Evolutionary conservation across 495 filamentous ascomycete genomes (phyloP), one percentile per base, ranked within the genome.

Genomic region (Hypoxylon lienhwacheense): DNA sequence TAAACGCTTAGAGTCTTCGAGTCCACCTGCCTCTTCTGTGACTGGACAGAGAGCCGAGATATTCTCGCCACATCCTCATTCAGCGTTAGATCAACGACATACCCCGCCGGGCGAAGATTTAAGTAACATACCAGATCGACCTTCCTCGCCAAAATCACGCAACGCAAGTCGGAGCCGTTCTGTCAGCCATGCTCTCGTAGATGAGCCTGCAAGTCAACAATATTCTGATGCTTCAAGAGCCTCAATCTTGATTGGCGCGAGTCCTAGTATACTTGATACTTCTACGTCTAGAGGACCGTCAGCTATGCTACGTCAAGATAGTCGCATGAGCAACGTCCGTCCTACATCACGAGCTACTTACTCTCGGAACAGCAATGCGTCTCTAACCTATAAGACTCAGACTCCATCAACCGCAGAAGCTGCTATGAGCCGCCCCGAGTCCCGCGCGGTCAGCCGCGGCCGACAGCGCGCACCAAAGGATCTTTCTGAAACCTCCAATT

Each of bases 371-470:
- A 46, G 34, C 7, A 46, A 15, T 19, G 15, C 11, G 2, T 37
- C 34, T 26, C 2, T 15, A 3, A 20, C 28, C 15, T 46, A 46
- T 14, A 34, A 21, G 26, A 11, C 43, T 16, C 17, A 34, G 16
- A 7, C 8, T 3, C 11, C 29, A 10, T 8, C 28, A 24, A 12
- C 34, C 7, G 16, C 29, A 34, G 43, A 21, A 7, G 26, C 28
- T 32, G 29, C 6, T 7, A 29, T 17, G 14, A 24, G 10, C 12
- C 8, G 20, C 16, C 22, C 26, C 16, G 10, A 34, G 5, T 8
- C 43, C n/a, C 43, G 43, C n/a, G 43, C 43, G n/a, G 10, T 46
- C 1, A 46, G 43, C 19, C 43, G 43, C 16, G 43, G 43, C 11
- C 43, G 43, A 14, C 43, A 46, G n/a, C 43, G 28, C 14, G n/a